Evolutionary conservation across 2,329 filamentous ascomycete genomes (phyloP).

Genomic region (Leptosphaerulina australis): DNA sequence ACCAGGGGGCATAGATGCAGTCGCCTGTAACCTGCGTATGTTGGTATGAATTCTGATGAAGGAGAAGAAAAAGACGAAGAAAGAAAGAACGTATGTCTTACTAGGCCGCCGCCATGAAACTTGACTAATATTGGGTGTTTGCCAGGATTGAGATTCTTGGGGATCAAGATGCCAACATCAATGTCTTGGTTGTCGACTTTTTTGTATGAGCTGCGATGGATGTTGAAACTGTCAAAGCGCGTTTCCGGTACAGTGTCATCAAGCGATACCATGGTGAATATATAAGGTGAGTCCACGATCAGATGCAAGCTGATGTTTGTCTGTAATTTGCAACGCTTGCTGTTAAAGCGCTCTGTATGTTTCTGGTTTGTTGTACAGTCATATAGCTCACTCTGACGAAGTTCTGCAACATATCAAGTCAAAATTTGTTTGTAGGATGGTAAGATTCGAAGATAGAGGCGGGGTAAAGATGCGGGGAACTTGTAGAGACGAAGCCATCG

Average conservation of each 20-base stretch:
- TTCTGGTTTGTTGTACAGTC: not conserved
- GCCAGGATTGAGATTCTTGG: conserved; percentile 43
- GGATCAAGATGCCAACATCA: conserved; percentile 48
- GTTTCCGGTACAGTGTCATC: conserved; percentile 31
- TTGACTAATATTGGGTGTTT: conserved; percentile 51
- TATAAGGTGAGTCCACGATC: not conserved
- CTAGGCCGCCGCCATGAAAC: conserved; percentile 55
- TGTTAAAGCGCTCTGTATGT: not conserved
- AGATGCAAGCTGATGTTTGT: not conserved
- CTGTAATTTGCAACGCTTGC: not conserved
- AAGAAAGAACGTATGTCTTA: conserved; percentile 24
- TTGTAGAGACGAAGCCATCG: not conserved
- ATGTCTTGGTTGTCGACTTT: conserved; percentile 48
- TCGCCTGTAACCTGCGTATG: conserved; percentile 25
- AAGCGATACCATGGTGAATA: conserved; percentile 19
- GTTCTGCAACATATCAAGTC: not conserved
- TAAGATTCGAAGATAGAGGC: not conserved
- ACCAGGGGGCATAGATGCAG: conserved; percentile 39
- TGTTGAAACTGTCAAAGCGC: conserved; percentile 49
- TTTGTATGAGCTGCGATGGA: conserved; percentile 52
- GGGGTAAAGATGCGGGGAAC: conserved; percentile 2
- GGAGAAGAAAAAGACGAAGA: not conserved
- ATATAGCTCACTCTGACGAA: not conserved
- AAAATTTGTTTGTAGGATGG: not conserved
- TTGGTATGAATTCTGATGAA: not conserved